Evolutionary conservation across 2,329 filamentous ascomycete genomes (phyloP).

Genomic region (Trichoderma citrinoviride): DNA sequence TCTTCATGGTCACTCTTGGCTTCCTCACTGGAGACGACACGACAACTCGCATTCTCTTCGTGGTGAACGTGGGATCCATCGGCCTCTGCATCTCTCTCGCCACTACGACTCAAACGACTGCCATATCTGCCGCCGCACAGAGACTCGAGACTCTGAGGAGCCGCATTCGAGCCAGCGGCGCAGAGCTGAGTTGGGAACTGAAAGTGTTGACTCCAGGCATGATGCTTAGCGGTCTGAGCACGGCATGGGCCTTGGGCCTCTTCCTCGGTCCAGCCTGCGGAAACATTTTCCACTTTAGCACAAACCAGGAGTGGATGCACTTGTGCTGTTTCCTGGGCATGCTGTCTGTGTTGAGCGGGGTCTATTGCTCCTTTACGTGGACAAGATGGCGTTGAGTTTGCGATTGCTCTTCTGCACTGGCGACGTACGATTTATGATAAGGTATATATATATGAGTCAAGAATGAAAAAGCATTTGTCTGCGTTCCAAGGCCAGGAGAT

Average conservation of each 20-base stretch:
- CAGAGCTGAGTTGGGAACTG: slow-evolving; percentile 11
- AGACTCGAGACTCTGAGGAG: background rate
- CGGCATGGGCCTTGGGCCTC: slow-evolving; percentile 15
- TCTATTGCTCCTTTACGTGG: slow-evolving; percentile 19
- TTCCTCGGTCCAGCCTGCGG: slow-evolving; percentile 20
- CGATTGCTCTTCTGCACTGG: too few species aligned
- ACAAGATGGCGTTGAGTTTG: background rate
- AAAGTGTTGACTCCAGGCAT: slow-evolving; percentile 14
- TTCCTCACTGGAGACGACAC: slow-evolving; percentile 3
- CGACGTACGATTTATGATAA: background rate
- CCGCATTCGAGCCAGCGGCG: background rate
- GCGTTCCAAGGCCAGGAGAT: background rate
- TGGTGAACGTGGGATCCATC: slow-evolving; percentile 9
- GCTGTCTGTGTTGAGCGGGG: background rate
- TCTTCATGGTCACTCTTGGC: slow-evolving; percentile 15
- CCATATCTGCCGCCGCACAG: slow-evolving; percentile 17
- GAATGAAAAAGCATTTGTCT: background rate
- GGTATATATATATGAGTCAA: background rate
- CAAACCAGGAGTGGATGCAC: slow-evolving; percentile 10
- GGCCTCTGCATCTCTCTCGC: slow-evolving; percentile 13
- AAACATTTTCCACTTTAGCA: slow-evolving; percentile 16
- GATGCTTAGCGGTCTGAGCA: slow-evolving; percentile 19
- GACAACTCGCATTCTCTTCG: slow-evolving; percentile 13
- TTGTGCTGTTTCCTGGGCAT: slow-evolving; percentile 2
- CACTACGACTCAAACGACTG: slow-evolving; percentile 17